Conservation (phyloP, 768 basidiomycete genomes). For the Lactarius quietus region DNA sequence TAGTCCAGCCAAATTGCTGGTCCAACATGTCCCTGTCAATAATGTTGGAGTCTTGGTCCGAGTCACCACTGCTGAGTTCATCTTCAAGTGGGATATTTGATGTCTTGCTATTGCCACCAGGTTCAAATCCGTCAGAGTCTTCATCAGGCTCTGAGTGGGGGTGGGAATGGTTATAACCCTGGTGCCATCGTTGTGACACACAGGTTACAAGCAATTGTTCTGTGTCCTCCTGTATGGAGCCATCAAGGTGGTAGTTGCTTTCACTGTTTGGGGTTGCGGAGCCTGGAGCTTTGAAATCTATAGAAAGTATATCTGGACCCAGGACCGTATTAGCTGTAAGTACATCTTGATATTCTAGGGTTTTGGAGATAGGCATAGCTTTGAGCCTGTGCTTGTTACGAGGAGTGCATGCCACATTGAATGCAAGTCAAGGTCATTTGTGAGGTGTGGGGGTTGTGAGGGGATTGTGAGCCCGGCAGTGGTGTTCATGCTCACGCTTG, state of each 20-base stretch:
- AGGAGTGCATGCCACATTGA: not conserved
- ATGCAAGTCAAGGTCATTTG: not conserved
- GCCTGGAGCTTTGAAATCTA: not conserved
- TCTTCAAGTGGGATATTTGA: not conserved
- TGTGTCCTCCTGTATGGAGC: not conserved
- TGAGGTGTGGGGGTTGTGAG: not conserved
- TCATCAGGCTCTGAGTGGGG: not conserved
- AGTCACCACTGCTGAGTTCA: not conserved
- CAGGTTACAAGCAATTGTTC: not conserved
- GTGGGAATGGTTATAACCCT: not conserved
- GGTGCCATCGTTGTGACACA: not conserved
- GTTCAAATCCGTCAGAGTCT: not conserved
- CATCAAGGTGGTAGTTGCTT: not conserved
- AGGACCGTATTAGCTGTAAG: not conserved
- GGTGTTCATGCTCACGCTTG: not conserved
- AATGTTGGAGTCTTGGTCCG: no score
- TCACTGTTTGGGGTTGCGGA: not conserved
- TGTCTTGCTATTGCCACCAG: not conserved
- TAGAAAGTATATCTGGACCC: not conserved
- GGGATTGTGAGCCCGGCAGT: not conserved
- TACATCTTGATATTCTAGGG: not conserved
- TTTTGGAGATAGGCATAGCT: not conserved
- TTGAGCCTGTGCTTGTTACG: not conserved
- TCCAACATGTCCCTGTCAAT: not conserved
- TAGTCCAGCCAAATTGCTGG: not conserved